Conservation (phyloP, 306 rosid species). For the Pterocarpus macrocarpus region DNA sequence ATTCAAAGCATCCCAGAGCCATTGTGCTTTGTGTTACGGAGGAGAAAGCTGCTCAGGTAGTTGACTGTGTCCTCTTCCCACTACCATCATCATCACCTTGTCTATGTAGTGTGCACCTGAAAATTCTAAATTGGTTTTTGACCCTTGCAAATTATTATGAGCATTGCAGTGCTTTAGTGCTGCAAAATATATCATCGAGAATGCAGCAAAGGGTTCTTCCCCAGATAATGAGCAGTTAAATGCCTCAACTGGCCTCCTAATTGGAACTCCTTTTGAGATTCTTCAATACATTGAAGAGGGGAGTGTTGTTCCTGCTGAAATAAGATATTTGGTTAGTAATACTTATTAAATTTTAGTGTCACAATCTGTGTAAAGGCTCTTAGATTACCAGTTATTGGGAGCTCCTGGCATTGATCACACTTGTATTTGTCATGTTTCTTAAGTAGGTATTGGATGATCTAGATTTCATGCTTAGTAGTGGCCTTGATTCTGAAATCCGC, state of each 20-base stretch:
- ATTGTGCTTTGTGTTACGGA: constrained; percentile 86
- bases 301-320: constrained; percentile 75
- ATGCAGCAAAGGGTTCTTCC: constrained; percentile 64
- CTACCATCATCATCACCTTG: neutral
- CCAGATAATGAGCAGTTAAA: constrained; percentile 47
- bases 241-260: constrained; percentile 77
- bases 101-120: constrained; percentile 5
- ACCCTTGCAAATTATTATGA: constrained; percentile 28
- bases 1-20: constrained; percentile 75
- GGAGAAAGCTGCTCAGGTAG: constrained; percentile 81
- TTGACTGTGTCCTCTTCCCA: constrained; percentile 7
- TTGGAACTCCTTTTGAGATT: constrained; percentile 83
- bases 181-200: constrained; percentile 71
- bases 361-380: constrained; percentile 12
- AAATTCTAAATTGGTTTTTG: constrained; percentile 39
- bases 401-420: constrained; percentile 33
- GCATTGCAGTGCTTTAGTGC: constrained; percentile 78
- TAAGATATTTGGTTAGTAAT: constrained; percentile 74
- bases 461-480: constrained; percentile 81
- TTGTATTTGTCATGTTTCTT: constrained; percentile 26
- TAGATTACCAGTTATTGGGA: neutral
- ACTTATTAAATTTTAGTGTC: neutral
- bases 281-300: constrained; percentile 90
- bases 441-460: constrained; percentile 85
- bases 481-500: constrained; percentile 72